Evolutionary conservation across 2,329 filamentous ascomycete species (phyloP), one percentile per base, ranked within the genome.

Genomic region (Cordyceps sp.): DNA sequence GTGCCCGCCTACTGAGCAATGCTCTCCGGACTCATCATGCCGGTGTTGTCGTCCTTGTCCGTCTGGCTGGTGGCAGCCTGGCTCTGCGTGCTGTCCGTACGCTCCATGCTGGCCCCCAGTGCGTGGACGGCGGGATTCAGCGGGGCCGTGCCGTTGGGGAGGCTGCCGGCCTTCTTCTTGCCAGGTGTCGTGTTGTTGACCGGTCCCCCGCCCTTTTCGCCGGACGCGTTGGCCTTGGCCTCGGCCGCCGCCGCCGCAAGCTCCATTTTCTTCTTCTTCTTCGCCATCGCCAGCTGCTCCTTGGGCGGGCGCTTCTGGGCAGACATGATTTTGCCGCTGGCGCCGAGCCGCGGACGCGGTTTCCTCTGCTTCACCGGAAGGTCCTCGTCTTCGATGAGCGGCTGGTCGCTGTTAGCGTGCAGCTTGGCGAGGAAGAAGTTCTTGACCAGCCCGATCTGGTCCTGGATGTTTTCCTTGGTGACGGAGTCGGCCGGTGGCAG

Each of bases 381-480:
- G 43, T 98, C 88, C 48, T 96, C 83, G 56, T 98, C 90, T 59
- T 98, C 90, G 32, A 93, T 63, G 41, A 98, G 66, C 27, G 84
- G 75, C 50, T 85, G 72, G 46, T 88, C 55, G 50, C 72, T 71
- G 52, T 86, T 90, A 34, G 82, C 78, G 45, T 84, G 81, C 36
- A 98, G 62, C 55, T 93, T 93, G 44, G 75, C 75, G 36, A 84
- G 73, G 62, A 96, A 93, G 67, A 92, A 98, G 46, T 83, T 79
- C 54, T 82, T 82, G 36, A 93, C 75, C 34, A 98, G 67, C 4
- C 85, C 86, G 42, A 96, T 84, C 48, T 96, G 78, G 28, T 70
- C 66, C 32, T 77, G 64, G 32, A 94, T 68, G 42, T 73, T 84
- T 38, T 93, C 78, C 39, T 72, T 66, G 2, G 79, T 88, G 49